Evolutionary conservation across 2,329 filamentous ascomycete species (phyloP).

Genomic region (Alternaria ethzedia): DNA sequence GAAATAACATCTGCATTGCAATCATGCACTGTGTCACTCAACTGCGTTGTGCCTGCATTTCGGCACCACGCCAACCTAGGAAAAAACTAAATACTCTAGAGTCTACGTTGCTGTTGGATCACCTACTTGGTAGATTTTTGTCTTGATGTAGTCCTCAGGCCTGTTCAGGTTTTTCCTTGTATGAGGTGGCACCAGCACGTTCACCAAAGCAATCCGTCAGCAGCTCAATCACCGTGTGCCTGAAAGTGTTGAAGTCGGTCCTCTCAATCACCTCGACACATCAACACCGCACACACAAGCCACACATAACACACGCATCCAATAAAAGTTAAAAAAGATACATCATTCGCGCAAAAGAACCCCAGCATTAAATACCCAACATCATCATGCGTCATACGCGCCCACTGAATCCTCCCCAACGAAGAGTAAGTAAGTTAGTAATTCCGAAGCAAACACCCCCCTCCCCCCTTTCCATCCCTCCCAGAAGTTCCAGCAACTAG

Average conservation of each 20-base stretch:
- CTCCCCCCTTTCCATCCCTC: neutral
- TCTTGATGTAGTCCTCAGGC: too few relatives aligned
- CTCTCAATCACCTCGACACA: neutral
- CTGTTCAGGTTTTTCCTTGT: too few relatives aligned
- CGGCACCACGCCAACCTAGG: neutral
- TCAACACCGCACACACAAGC: neutral
- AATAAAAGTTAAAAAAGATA: neutral
- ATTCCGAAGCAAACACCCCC: neutral
- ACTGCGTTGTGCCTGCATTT: neutral
- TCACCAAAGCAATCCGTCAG: neutral
- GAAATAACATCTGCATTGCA: neutral
- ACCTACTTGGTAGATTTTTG: too few relatives aligned
- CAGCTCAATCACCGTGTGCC: neutral
- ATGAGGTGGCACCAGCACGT: neutral
- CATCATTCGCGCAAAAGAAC: conserved; percentile 1
- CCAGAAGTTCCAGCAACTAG: conserved; percentile 8
- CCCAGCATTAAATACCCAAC: conserved; percentile 16
- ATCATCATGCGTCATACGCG: conserved; percentile 1
- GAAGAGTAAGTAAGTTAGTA: neutral
- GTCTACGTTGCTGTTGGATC: too few relatives aligned
- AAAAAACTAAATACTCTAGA: too few relatives aligned
- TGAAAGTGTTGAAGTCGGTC: neutral
- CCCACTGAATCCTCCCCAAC: neutral
- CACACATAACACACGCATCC: neutral
- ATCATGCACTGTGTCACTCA: neutral